Conservation (phyloP, 805 yeast species). For the Torulaspora gathmanii region DNA sequence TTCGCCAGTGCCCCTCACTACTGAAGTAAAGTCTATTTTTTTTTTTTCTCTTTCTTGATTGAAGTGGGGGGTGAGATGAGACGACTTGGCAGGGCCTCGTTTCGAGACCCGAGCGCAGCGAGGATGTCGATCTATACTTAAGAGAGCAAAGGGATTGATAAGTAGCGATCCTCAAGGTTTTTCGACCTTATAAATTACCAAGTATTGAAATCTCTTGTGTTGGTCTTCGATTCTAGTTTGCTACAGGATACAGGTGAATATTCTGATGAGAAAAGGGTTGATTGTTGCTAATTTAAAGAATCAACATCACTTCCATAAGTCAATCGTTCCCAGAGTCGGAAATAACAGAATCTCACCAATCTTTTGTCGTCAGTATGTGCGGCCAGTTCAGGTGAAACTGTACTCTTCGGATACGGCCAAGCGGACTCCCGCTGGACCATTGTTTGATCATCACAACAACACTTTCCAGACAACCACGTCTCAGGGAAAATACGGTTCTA, state of each 20-base stretch:
- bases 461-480: conserved; percentile 22
- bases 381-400: conserved; percentile 14
- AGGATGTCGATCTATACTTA: background rate
- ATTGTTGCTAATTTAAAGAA: background rate
- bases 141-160: background rate
- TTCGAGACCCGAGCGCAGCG: conserved; percentile 2
- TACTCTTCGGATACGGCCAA: conserved; percentile 13
- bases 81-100: background rate
- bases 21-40: too few relatives aligned
- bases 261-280: conserved; percentile 10
- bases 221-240: background rate
- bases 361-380: conserved; percentile 9
- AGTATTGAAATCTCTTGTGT: background rate
- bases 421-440: conserved; percentile 19
- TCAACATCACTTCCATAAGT: conserved; percentile 6
- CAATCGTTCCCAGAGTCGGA: conserved; percentile 2
- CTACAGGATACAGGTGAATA: conserved; percentile 1
- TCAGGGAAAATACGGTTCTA: conserved; percentile 28
- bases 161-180: too few relatives aligned
- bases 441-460: conserved; percentile 28
- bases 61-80: too few relatives aligned
- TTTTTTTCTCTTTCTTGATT: too few relatives aligned
- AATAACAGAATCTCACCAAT: conserved; percentile 3
- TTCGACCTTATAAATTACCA: background rate
- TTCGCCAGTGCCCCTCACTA: too few relatives aligned